Percentiles rank a stretch among this genome's conserved stretches.
Conservation (phyloP, 1,284 basidiomycete genomes). For the Amylostereum areolatum region DNA sequence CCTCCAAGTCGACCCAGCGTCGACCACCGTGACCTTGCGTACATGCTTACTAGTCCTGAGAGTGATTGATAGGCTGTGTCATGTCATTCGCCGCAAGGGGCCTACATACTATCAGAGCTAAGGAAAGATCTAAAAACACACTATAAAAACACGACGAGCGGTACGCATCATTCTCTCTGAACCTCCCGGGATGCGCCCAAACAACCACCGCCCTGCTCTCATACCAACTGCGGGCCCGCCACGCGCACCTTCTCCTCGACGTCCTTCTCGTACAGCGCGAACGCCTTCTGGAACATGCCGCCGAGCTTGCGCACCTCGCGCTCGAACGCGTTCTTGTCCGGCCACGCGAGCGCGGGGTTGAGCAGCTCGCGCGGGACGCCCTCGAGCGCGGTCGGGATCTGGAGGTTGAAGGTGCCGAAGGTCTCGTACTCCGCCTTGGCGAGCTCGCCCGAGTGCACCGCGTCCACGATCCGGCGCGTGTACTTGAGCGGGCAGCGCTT, state of each 20-base stretch:
- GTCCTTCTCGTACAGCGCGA: slow-evolving; percentile 83
- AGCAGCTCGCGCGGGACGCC: slow-evolving; percentile 87
- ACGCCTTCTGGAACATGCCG: slow-evolving; percentile 91
- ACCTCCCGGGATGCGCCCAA: no score
- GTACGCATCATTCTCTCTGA: no score
- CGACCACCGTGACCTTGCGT: no score
- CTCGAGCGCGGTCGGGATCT: slow-evolving; percentile 75
- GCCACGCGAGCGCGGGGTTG: slow-evolving; percentile 83
- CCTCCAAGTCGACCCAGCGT: no score
- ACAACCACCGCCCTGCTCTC: no score
- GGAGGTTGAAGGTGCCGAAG: slow-evolving; percentile 76
- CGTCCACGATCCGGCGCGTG: slow-evolving; percentile 94
- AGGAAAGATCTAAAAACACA: no score
- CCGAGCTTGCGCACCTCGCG: slow-evolving; percentile 82
- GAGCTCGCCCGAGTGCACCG: slow-evolving; percentile 93
- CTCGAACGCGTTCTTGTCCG: slow-evolving; percentile 81
- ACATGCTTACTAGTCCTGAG: no score
- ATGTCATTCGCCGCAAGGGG: no score
- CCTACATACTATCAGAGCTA: no score
- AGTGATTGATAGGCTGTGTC: no score
- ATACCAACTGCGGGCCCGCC: slow-evolving; percentile 66
- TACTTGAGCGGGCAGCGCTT: slow-evolving; percentile 94
- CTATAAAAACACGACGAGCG: no score
- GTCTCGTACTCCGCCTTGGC: slow-evolving; percentile 83
- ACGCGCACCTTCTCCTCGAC: slow-evolving; percentile 72